These are phyloP conservation scores for Chaetomium strumarium DNA, from an alignment of 2,329 filamentous ascomycete genomes.

Conservation along the genomic window DNA sequence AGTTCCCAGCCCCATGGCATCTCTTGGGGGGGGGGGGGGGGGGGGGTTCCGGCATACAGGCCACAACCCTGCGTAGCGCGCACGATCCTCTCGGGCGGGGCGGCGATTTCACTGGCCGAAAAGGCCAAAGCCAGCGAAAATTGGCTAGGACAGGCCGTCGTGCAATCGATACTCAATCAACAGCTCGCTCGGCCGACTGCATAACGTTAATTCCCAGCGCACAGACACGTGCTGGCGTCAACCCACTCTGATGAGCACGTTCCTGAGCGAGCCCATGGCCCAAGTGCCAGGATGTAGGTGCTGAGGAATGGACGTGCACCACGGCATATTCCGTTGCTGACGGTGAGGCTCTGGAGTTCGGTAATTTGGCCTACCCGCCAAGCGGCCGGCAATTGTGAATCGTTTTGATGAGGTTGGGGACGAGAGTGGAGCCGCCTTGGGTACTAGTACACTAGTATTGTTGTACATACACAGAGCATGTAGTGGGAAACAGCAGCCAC, in stretches of 20 bases:
- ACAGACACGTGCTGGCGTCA: background rate
- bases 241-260: background rate
- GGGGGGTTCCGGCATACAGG: background rate
- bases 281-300: background rate
- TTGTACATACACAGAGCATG: too few species aligned
- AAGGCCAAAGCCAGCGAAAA: background rate
- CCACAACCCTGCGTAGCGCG: conserved; percentile 7
- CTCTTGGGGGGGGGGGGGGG: background rate
- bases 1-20: conserved; percentile 2
- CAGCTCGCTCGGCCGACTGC: background rate
- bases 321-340: conserved; percentile 11
- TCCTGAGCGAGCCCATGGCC: background rate
- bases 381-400: conserved; percentile 20
- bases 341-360: conserved; percentile 15
- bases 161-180: background rate
- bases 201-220: background rate
- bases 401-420: background rate
- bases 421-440: background rate
- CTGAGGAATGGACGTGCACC: background rate
- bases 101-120: conserved; percentile 12
- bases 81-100: conserved; percentile 1
- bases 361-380: conserved; percentile 24
- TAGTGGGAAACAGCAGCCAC: too few species aligned
- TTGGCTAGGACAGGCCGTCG: background rate
- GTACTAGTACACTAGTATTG: too few species aligned